Conservation (phyloP, 352 stramenopile species). For the Pythium grandisporangium region DNA sequence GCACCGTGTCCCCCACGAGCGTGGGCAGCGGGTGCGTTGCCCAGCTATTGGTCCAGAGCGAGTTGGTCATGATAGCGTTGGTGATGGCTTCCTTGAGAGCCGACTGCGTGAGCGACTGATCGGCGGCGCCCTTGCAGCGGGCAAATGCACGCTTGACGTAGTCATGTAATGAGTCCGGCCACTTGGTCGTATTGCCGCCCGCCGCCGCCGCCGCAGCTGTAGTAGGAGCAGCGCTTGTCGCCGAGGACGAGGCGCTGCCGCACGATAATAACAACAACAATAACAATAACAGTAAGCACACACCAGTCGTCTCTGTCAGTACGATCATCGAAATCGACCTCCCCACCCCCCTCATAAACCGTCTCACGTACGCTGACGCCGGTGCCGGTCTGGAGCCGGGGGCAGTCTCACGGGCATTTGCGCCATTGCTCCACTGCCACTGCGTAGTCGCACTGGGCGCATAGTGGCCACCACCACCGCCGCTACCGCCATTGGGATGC, state of each 20-base stretch:
- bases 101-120: conserved; percentile 75
- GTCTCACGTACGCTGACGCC: too few species aligned
- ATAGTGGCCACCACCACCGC: too few species aligned
- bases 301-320: too few species aligned
- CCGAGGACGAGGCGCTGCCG: conserved; percentile 7
- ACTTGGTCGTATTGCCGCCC: conserved; percentile 43
- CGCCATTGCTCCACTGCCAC: conserved; percentile 68
- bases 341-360: too few species aligned
- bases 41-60: conserved; percentile 84
- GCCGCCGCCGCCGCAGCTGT: conserved; percentile 5
- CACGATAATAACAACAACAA: too few species aligned
- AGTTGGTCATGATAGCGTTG: conserved; percentile 75
- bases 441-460: conserved; percentile 13
- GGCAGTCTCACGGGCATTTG: too few species aligned
- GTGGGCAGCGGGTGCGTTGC: conserved; percentile 56
- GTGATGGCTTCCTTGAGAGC: conserved; percentile 77
- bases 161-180: conserved; percentile 72
- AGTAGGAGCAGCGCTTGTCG: conserved; percentile 7
- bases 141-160: conserved; percentile 84
- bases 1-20: conserved; percentile 36
- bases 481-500: conserved; percentile 1
- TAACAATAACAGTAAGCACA: too few species aligned
- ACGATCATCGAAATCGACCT: too few species aligned
- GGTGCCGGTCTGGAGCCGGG: too few species aligned
- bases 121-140: conserved; percentile 57